Conservation (phyloP, 2,329 filamentous ascomycete genomes). For the Pseudogymnoascus sp. region DNA sequence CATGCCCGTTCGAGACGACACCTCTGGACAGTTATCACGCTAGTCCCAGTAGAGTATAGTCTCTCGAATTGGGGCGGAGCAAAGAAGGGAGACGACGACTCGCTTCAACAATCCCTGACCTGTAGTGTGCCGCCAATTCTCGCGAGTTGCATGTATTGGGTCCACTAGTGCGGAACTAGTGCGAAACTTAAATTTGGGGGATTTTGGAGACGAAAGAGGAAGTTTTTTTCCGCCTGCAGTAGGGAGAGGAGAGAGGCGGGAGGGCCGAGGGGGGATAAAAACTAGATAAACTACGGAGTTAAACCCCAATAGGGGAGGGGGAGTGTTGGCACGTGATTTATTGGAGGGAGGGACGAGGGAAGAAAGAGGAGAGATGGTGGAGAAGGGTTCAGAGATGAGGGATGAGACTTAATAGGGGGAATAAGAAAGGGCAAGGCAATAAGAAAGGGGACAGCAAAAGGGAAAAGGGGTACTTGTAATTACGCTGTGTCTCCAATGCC, state of each 20-base stretch:
- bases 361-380: neutral
- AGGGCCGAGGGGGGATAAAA: neutral
- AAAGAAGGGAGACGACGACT: neutral
- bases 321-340: neutral
- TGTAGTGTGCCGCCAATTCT: neutral
- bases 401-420: neutral
- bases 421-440: neutral
- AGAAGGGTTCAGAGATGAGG: neutral
- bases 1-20: neutral
- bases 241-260: neutral
- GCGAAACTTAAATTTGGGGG: conserved; percentile 1
- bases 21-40: neutral
- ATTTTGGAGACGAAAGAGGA: neutral
- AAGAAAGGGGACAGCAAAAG: neutral
- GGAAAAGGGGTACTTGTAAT: neutral
- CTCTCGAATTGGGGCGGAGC: neutral
- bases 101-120: neutral
- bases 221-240: neutral
- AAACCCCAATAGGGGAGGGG: neutral
- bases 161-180: conserved; percentile 5
- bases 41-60: neutral
- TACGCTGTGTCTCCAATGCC: neutral
- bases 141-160: neutral
- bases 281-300: no score
- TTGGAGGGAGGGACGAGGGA: neutral